These are phyloP conservation scores for Aspergillus sclerotiicarbonarius DNA, from an alignment of 495 filamentous ascomycete genomes.

Conservation along the genomic window DNA sequence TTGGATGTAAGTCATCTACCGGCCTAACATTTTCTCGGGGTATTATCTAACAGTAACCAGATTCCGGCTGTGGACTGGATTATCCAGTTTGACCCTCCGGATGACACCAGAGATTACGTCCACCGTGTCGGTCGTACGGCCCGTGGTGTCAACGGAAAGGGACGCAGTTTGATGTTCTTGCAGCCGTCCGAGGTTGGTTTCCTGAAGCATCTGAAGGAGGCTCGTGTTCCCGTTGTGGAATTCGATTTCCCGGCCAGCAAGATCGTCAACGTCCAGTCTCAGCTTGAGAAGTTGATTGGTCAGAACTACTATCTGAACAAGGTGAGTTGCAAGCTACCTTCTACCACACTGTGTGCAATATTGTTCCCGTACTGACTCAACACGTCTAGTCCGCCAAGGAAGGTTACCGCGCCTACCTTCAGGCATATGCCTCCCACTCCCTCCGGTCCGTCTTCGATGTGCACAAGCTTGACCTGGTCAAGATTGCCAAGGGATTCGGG, in stretches of 20 bases:
- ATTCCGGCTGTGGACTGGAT: conserved; percentile 96
- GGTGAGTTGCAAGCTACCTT: conserved; percentile 34
- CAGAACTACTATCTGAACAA: conserved; percentile 98
- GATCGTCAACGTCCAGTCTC: conserved; percentile 90
- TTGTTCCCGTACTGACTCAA: background rate
- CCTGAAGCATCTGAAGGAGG: conserved; percentile 86
- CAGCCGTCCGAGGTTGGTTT: conserved; percentile 92
- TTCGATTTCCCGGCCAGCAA: conserved; percentile 92
- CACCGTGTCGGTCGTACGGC: conserved; percentile 96
- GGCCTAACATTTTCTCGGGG: background rate
- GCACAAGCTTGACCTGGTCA: conserved; percentile 86
- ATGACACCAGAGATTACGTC: conserved; percentile 91
- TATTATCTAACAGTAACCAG: conserved; percentile 29
- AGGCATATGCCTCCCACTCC: conserved; percentile 90
- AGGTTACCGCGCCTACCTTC: conserved; percentile 79
- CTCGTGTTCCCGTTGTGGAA: conserved; percentile 89
- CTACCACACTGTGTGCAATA: too few species aligned
- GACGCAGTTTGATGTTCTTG: conserved; percentile 82
- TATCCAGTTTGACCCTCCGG: conserved; percentile 90
- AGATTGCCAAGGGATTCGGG: conserved; percentile 92
- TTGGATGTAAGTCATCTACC: conserved; percentile 62
- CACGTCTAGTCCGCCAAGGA: conserved; percentile 59
- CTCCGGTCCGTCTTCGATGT: conserved; percentile 91
- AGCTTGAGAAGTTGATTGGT: conserved; percentile 86
- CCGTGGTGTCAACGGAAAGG: conserved; percentile 78